Evolutionary conservation across 2,329 filamentous ascomycete genomes (phyloP), one percentile per base, ranked within the genome.

Genomic region (Clarireedia homoeocarpa): DNA sequence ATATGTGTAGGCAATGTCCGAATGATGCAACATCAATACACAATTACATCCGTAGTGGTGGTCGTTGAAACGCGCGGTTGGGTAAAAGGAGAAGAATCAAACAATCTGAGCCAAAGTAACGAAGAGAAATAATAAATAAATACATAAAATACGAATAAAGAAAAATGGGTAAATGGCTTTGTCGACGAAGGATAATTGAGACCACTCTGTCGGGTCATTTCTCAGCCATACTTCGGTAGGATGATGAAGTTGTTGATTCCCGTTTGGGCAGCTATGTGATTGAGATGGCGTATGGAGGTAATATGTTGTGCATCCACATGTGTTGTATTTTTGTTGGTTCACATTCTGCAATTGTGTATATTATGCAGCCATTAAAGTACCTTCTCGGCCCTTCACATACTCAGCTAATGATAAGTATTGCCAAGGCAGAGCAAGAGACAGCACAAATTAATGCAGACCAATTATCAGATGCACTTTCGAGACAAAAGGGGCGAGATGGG

Each of bases 61-160:
- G 26, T 23, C 10, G 39, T 34, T n/a, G 52, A 40, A 51, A 55
- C 53, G 53, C 52, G 53, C 53, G 53, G 53, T 51, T 55, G 46
- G 42, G 51, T 38, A 47, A 53, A 47, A 38, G 17, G 48, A 20
- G n/a, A 27, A 20, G 20, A 15, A 42, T 6, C 2, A n/a, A n/a
- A 42, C 17, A 42, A n/a, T 36, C 17, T 17, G 15, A 47, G 3
- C 15, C 9, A 38, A 17, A 23, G 12, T 24, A 27, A 30, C 26
- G 6, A 39, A 48, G 10, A 40, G 17, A 34, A 34, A 34, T 30
- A 30, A 30, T 20, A 30, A 30, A 30, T 30, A 34, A 34, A 3
- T 12, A 4, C 9, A 12, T 12, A 34, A 12, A 34, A 34, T 34
- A 12, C 30, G 30, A 34, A 12, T 12, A 9, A 34, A 4, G 30